Evolutionary conservation across 2,329 filamentous ascomycete species (phyloP).

Genomic region (Ophiobolus disseminans): DNA sequence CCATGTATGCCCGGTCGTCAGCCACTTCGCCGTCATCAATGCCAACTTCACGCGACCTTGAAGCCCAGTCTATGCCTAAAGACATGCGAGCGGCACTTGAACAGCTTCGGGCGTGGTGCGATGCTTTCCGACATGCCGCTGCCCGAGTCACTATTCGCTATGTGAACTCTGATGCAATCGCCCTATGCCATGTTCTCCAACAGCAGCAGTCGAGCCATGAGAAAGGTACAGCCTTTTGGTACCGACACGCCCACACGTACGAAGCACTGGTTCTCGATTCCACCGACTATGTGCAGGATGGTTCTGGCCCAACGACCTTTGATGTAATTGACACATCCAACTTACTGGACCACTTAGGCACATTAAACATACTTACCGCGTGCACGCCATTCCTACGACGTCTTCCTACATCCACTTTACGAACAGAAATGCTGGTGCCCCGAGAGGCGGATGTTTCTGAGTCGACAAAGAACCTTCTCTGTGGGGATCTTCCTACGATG

Average conservation of each 20-base stretch:
- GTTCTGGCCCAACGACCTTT: slow-evolving; percentile 54
- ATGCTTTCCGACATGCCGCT: slow-evolving; percentile 47
- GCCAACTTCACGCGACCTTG: not conserved
- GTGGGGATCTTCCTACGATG: slow-evolving; percentile 56
- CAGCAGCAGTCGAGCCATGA: slow-evolving; percentile 29
- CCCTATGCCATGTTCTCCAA: slow-evolving; percentile 62
- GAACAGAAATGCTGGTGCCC: slow-evolving; percentile 56
- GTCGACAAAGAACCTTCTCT: slow-evolving; percentile 54
- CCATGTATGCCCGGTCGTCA: slow-evolving; percentile 8
- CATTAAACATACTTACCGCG: slow-evolving; percentile 57
- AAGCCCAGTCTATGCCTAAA: not conserved
- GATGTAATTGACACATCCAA: slow-evolving; percentile 65
- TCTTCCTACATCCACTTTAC: slow-evolving; percentile 37
- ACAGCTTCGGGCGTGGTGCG: slow-evolving; percentile 58
- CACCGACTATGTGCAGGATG: slow-evolving; percentile 49
- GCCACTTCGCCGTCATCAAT: slow-evolving; percentile 10
- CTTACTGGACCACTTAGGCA: slow-evolving; percentile 54
- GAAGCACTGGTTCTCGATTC: slow-evolving; percentile 54
- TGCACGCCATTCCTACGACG: slow-evolving; percentile 57
- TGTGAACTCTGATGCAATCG: slow-evolving; percentile 57
- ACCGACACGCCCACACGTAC: not conserved
- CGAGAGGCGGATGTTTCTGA: slow-evolving; percentile 33
- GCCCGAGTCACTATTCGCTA: slow-evolving; percentile 55
- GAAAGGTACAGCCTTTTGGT: not conserved
- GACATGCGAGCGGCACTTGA: slow-evolving; percentile 44